Evolutionary conservation across 2,329 filamentous ascomycete species (phyloP), one percentile per base, ranked within the genome.

Genomic region (Xylariaceae sp.): DNA sequence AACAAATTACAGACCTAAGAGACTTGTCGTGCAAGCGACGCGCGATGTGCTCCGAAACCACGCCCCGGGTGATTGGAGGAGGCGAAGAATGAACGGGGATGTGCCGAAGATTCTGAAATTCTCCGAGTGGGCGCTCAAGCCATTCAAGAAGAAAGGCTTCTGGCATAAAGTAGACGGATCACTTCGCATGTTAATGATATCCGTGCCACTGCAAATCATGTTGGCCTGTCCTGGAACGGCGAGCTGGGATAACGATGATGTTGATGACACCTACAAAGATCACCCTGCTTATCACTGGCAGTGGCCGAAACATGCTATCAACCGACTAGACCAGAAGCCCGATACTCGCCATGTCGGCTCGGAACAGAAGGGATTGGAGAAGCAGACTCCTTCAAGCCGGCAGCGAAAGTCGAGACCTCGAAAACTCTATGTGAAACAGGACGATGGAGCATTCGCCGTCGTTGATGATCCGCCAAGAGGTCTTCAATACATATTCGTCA

Each of bases 301-400:
- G 36, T 61, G 55, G 55, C 49, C 58, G 0, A 59, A 59, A 19
- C 51, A 58, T 36, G 53, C 53, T 4, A 55, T 54, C 33, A 61
- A 61, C 32, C 48, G 49, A 0, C 45, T 61, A 2, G 57, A 61
- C 27, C 49, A 49, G 44, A 54, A 43, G 19, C 56, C 56, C 12
- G 16, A 16, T 8, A 16, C 12, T 8, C 27, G 12, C 5, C 12
- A 12, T 12, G 16, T 12, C 6, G 37, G 21, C 12, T 39, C 34
- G 5, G 34, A 42, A 20, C 40, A 38, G 6, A 16, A 27, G 4
- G 16, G 25, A 17, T 10, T 6, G n/a, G 35, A 20, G 11, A 14
- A 33, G 22, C 21, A 48, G 11, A 34, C 33, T 11, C 41, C 41
- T 2, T 54, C 50, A 12, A 44, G 37, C 19, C 38, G 47, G n/a